Base-by-base conservation (phyloP, 441 rosid genomes). In the Gossypium schwendimanii region DNA sequence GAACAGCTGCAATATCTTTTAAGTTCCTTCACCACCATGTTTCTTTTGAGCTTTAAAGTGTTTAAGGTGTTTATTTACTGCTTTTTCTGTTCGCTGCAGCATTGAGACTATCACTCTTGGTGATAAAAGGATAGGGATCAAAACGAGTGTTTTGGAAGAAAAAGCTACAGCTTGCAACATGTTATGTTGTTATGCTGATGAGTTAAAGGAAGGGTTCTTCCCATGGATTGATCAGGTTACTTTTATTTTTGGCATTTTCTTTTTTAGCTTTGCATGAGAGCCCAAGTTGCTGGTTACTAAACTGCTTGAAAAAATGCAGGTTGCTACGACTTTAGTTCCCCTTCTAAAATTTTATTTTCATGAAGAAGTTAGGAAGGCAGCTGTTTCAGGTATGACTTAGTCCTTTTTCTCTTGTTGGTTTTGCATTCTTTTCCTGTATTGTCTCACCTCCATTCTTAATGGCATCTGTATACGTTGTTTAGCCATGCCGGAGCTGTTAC, bases 151-250 rank as follows among this genome's bases (percentile, higher is more conserved):
- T 68, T 82, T 95, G 77, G 99, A 95, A 81, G 99, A 95, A 85
- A 95, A 95, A 71, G 98, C 99, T 52, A 95, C 99, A 12, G 99
- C 99, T 49, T 95, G 99, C 69, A 95, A 95, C 86, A 31, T 62
- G 74, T 31, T 65, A 17, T 67, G 68, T 26, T 63, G 58, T 69
- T 54, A 66, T 72, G 71, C 72, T 66, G 57, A 95, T 77, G 99
- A 95, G 82, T 79, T 95, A 73, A 95, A 95, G 84, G 99, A 93
- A 80, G 99, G 99, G 49, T 93, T 95, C 84, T 95, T 87, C 65
- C 98, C 99, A 59, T 95, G 99, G 99, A 91, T 95, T 73, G 98
- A 93, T 79, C 96, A 95, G 97, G 99, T 93, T 74, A 9, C 31
- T 75, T 23, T 72, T 15, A 9, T 66, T 70, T 65, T 77, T 61